phyloP scores from a whole-genome alignment of 495 filamentous ascomycete species.

The Lepraria neglecta region DNA sequence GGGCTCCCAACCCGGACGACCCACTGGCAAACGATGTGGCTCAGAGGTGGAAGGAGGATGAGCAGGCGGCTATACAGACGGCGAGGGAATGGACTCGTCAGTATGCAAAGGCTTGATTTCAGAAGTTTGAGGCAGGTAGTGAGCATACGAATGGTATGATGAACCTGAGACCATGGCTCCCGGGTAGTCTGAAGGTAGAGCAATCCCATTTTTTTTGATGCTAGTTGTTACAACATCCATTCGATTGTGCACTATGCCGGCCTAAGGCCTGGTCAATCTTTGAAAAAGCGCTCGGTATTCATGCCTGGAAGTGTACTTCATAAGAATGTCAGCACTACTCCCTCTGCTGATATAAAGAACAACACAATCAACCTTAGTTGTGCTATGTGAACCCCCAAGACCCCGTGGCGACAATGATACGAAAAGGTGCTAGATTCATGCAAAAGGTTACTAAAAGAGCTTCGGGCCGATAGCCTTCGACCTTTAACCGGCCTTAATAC shows the following conservation, averaged over 20 bases:
- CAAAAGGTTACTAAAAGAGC: no score
- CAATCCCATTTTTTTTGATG: background rate
- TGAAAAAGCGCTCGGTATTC: background rate
- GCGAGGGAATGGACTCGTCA: slow-evolving; percentile 82
- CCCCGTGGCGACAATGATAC: no score
- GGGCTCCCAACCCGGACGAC: slow-evolving; percentile 95
- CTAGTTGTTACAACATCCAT: background rate
- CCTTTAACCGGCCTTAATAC: no score
- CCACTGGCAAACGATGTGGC: slow-evolving; percentile 95
- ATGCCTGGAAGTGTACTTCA: background rate
- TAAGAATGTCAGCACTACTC: background rate
- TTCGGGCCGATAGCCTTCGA: no score
- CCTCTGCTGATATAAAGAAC: no score
- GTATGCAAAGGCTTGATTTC: slow-evolving; percentile 55
- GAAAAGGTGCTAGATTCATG: no score
- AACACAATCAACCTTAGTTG: no score
- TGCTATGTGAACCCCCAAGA: no score
- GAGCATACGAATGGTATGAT: slow-evolving; percentile 7
- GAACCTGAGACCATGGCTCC: slow-evolving; percentile 8
- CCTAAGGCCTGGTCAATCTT: background rate
- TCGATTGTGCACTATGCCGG: background rate
- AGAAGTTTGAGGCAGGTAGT: background rate
- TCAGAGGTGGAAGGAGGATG: slow-evolving; percentile 96
- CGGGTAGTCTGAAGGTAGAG: background rate
- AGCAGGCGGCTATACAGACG: slow-evolving; percentile 81